phyloP scores from a whole-genome alignment of 257 asterid genomes.

The Solanum piurae region DNA sequence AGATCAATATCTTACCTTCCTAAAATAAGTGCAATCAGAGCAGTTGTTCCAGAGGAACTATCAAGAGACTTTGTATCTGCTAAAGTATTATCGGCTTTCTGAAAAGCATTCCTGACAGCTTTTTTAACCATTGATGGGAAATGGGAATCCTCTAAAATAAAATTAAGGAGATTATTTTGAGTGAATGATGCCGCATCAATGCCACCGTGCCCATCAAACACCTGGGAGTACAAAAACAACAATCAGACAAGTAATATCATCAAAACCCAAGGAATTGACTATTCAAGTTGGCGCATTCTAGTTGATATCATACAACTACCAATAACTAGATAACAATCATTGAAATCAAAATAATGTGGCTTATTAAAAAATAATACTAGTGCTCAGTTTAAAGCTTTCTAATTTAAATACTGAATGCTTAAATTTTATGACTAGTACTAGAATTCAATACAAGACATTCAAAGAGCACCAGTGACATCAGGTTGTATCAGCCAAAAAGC shows the following conservation, averaged over 20 bases:
- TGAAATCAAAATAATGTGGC: background rate
- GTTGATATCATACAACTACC: background rate
- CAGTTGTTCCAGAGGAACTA: slow-evolving; percentile 70
- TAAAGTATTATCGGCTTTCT: slow-evolving; percentile 58
- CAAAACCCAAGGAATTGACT: background rate
- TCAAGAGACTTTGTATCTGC: slow-evolving; percentile 64
- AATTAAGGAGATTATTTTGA: slow-evolving; percentile 48
- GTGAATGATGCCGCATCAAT: slow-evolving; percentile 76
- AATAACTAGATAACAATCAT: background rate
- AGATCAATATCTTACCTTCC: slow-evolving; percentile 44
- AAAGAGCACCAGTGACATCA: background rate
- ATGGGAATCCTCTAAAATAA: slow-evolving; percentile 58
- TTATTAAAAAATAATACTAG: background rate
- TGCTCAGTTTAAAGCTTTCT: background rate
- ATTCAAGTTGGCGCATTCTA: background rate
- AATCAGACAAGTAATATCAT: background rate
- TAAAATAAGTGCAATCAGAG: slow-evolving; percentile 30
- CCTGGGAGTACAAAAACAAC: slow-evolving; percentile 30
- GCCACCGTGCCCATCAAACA: slow-evolving; percentile 87
- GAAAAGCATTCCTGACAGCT: slow-evolving; percentile 68
- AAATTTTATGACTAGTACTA: background rate
- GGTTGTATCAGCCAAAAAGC: background rate
- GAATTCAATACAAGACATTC: background rate
- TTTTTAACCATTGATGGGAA: slow-evolving; percentile 52
- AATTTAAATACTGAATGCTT: background rate